Evolutionary conservation across 331 rosid genomes (phyloP).

Genomic region (Erythrophleum ivorense): DNA sequence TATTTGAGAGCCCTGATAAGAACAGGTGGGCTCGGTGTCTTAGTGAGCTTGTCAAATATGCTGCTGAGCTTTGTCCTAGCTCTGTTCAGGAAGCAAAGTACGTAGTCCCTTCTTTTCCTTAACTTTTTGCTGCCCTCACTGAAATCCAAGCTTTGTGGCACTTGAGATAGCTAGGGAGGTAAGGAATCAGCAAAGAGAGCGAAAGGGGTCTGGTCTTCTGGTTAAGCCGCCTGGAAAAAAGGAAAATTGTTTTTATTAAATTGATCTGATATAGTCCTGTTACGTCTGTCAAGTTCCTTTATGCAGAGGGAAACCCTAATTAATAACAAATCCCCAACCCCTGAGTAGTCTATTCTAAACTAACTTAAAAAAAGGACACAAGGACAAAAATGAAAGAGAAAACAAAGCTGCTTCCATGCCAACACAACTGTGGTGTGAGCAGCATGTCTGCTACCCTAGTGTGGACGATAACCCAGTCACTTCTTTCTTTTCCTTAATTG

Average conservation of each 20-base stretch:
- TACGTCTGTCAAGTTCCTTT: conserved; percentile 30
- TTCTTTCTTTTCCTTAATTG: not conserved
- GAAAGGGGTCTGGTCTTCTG: conserved; percentile 33
- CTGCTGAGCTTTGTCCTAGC: conserved; percentile 95
- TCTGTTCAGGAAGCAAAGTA: conserved; percentile 95
- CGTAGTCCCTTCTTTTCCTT: conserved; percentile 37
- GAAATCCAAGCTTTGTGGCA: conserved; percentile 31
- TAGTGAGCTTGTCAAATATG: conserved; percentile 91
- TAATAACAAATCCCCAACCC: conserved; percentile 10
- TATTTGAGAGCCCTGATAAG: conserved; percentile 98
- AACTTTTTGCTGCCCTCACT: conserved; percentile 14
- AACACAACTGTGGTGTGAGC: not conserved
- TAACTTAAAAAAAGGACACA: not conserved
- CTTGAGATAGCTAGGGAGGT: conserved; percentile 21
- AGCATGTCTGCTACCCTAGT: conserved; percentile 1
- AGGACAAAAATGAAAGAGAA: conserved; percentile 3
- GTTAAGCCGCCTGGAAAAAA: too few relatives aligned
- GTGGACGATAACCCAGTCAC: conserved; percentile 2
- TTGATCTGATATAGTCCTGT: conserved; percentile 16
- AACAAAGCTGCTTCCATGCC: not conserved
- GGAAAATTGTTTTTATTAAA: too few relatives aligned
- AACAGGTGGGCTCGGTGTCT: conserved; percentile 99
- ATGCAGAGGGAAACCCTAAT: conserved; percentile 12
- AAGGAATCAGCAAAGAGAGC: conserved; percentile 17
- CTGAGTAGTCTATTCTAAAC: not conserved